A percentile compares a stretch with the other conserved stretches of the same genome.
phyloP scores from a whole-genome alignment of 2,329 filamentous ascomycete genomes.

The Albifimbria verrucaria region DNA sequence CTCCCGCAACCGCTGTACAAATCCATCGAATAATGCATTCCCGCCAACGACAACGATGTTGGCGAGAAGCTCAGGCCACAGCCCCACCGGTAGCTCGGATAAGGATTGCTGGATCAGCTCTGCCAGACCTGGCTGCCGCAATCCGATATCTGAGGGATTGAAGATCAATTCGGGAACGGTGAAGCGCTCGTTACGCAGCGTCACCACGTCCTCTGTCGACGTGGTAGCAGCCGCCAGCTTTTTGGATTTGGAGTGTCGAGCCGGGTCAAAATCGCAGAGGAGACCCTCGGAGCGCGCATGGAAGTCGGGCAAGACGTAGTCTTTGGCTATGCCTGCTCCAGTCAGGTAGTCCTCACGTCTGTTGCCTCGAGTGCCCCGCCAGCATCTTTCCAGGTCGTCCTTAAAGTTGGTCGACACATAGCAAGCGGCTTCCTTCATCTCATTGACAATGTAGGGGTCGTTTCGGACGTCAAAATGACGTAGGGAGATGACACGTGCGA shows the following conservation, averaged over 20 bases:
- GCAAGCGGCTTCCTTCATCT: conserved; percentile 89
- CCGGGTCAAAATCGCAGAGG: conserved; percentile 73
- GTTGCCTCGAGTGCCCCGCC: conserved; percentile 71
- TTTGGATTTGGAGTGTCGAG: conserved; percentile 50
- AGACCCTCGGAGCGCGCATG: conserved; percentile 60
- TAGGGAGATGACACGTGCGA: conserved; percentile 84
- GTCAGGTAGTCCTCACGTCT: conserved; percentile 45
- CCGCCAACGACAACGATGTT: conserved; percentile 91
- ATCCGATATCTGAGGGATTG: conserved; percentile 77
- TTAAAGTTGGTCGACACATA: conserved; percentile 79
- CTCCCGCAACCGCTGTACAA: conserved; percentile 72
- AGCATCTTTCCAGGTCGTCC: conserved; percentile 73
- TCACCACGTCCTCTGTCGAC: conserved; percentile 70
- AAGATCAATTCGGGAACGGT: conserved; percentile 87
- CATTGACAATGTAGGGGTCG: conserved; percentile 88
- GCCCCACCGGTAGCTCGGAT: conserved; percentile 68
- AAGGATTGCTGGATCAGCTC: conserved; percentile 81
- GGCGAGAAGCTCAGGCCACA: conserved; percentile 79
- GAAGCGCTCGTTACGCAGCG: conserved; percentile 89
- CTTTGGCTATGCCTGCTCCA: conserved; percentile 67
- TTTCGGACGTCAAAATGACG: conserved; percentile 95
- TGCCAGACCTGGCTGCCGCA: conserved; percentile 77
- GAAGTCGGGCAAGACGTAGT: conserved; percentile 89
- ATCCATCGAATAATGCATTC: conserved; percentile 74
- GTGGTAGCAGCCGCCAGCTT: conserved; percentile 42